Base-by-base conservation (phyloP, 2,329 filamentous ascomycete species). In the Sporothrix brasiliensis region DNA sequence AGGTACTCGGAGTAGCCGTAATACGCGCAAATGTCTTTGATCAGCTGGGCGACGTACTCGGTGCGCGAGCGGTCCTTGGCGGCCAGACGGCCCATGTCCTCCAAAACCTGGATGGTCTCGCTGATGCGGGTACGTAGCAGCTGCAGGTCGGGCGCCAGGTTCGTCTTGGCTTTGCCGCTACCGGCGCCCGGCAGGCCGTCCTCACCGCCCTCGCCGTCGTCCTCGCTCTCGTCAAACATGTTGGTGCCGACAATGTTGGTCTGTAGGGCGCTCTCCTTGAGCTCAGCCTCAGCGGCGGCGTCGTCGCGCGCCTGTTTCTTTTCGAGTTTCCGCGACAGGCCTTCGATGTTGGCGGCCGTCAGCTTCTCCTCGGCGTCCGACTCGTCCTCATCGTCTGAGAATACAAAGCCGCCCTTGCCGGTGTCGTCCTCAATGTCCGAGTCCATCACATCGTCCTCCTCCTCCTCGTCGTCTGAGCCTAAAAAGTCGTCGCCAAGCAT, bases 1-100 rank as follows among this genome's bases (percentile, higher is more conserved):
- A 99, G 86, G 81, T 91, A 98, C 50, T 91, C 88, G 3, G 92
- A 96, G 84, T 99, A 99, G 72, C 94, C 94, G 79, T 99, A 99
- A 85, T 99, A 99, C 70, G 91, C 88, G 82, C 93, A 97, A 71
- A 98, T 92, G 77, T 99, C 95, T 81, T 93, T 92, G 72, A 98
- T 81, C 69, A 99, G 85, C 79, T 96, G 92, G 27, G 88, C 84
- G 16, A 92, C 93, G 80, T 99, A 98, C 78, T 98, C 95, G 67
- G 91, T 88, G 76, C 95, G 88, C 70, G 92, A 96, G 75, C 92
- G 89, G 41, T 90, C 91, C 52, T 91, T 87, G 79, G 97, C 92
- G 30, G 89, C 88, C 14, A 97, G 84, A 65, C 92, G 93, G 72
- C 90, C 85, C 79, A 98, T 94, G 79, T 96, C 93, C 75, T 94